Conservation (phyloP, 2,329 filamentous ascomycete species). For the Cytospora piceae region DNA sequence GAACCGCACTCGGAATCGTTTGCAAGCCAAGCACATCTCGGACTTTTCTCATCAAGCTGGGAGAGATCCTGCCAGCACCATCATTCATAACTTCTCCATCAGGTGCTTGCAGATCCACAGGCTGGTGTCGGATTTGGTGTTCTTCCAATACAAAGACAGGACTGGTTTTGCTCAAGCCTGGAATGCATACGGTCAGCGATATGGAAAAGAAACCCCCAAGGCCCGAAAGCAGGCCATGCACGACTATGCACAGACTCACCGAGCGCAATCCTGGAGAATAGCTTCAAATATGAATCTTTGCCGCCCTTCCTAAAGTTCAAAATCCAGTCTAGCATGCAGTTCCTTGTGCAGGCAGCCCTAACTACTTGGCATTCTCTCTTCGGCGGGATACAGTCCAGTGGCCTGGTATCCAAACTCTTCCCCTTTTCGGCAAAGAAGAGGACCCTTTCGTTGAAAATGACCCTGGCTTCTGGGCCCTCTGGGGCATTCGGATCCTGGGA, state of each 20-base stretch:
- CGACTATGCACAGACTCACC: constrained; percentile 43
- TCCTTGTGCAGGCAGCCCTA: constrained; percentile 12
- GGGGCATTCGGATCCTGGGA: constrained; percentile 42
- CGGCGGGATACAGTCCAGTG: neutral
- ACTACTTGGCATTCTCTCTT: constrained; percentile 38
- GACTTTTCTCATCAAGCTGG: constrained; percentile 58
- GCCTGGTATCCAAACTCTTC: constrained; percentile 41
- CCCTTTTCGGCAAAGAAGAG: constrained; percentile 62
- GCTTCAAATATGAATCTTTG: constrained; percentile 54
- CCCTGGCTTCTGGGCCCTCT: constrained; percentile 36
- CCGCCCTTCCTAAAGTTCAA: constrained; percentile 50
- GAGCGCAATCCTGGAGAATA: constrained; percentile 61
- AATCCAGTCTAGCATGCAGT: constrained; percentile 56
- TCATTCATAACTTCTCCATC: constrained; percentile 62
- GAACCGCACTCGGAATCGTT: constrained; percentile 64
- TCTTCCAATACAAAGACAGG: constrained; percentile 51
- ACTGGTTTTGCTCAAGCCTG: constrained; percentile 56
- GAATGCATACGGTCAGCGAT: neutral
- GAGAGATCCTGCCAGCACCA: constrained; percentile 68
- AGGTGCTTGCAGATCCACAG: constrained; percentile 45
- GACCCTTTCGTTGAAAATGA: constrained; percentile 46
- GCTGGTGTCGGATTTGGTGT: constrained; percentile 48
- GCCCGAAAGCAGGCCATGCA: neutral
- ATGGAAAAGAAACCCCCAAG: neutral
- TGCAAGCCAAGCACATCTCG: constrained; percentile 53